Evolutionary conservation across 2,329 filamentous ascomycete species (phyloP).

Genomic region (Fusarium brevicatenulatum): DNA sequence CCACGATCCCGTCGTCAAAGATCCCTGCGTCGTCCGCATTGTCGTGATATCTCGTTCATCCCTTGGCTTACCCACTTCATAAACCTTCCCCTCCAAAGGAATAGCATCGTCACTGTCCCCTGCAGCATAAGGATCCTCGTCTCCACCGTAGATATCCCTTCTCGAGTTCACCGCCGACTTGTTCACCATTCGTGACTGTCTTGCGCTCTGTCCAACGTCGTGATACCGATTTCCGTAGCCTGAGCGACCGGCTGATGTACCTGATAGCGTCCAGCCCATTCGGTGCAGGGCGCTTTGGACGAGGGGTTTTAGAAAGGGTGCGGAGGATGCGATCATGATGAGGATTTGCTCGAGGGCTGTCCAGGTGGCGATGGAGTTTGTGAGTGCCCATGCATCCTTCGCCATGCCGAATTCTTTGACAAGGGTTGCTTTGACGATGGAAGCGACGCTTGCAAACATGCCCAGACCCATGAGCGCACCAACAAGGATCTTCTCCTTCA

Average conservation of each 20-base stretch:
- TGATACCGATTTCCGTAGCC: slow-evolving; percentile 3
- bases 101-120: slow-evolving; percentile 7
- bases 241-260: background rate
- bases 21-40: background rate
- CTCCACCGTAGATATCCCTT: slow-evolving; percentile 1
- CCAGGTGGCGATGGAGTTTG: slow-evolving; percentile 21
- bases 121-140: slow-evolving; percentile 11
- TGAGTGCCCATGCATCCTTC: slow-evolving; percentile 13
- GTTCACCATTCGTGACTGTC: background rate
- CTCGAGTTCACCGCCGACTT: slow-evolving; percentile 1
- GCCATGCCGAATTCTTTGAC: slow-evolving; percentile 17
- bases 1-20: slow-evolving; percentile 4
- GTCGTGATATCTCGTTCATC: background rate
- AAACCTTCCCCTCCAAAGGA: slow-evolving; percentile 1
- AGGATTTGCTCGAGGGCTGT: slow-evolving; percentile 24
- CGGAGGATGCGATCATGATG: slow-evolving; percentile 25
- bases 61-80: background rate
- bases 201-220: background rate
- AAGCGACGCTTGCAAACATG: slow-evolving; percentile 11
- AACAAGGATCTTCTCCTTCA: slow-evolving; percentile 16
- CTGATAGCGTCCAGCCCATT: slow-evolving; percentile 21
- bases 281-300: background rate
- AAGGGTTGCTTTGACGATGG: slow-evolving; percentile 12
- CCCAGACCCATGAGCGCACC: slow-evolving; percentile 11
- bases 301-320: slow-evolving; percentile 7